A percentile compares a stretch with the other conserved stretches of the same genome.
phyloP scores from a whole-genome alignment of 306 rosid genomes.

The Vachellia collinsii region DNA sequence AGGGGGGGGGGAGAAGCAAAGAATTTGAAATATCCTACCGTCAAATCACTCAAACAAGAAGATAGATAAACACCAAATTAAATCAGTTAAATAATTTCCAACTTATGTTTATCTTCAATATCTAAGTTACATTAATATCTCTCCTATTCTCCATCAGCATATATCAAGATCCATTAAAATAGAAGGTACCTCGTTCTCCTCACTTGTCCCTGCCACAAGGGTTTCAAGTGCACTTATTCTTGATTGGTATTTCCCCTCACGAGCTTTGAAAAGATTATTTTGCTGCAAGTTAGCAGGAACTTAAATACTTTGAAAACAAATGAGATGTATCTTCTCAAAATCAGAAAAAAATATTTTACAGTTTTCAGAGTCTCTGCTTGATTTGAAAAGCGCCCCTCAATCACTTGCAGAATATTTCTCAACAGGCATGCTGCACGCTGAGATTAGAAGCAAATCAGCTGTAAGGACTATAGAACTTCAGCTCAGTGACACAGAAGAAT shows the following conservation, averaged over 20 bases:
- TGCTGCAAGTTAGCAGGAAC: slow-evolving; percentile 62
- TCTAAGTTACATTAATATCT: background rate
- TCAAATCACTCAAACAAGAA: background rate
- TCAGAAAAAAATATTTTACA: slow-evolving; percentile 47
- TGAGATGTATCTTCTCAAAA: slow-evolving; percentile 26
- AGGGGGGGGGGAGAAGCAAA: background rate
- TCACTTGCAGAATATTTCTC: slow-evolving; percentile 75
- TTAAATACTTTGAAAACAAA: slow-evolving; percentile 34
- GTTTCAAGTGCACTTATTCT: slow-evolving; percentile 80
- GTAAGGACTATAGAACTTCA: slow-evolving; percentile 17
- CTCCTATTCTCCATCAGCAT: background rate
- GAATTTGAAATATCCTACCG: background rate
- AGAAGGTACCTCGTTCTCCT: slow-evolving; percentile 75
- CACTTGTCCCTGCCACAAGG: slow-evolving; percentile 70
- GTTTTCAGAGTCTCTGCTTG: slow-evolving; percentile 73
- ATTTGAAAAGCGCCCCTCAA: slow-evolving; percentile 72
- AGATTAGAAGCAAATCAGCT: slow-evolving; percentile 41
- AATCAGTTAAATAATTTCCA: background rate
- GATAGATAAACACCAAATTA: background rate
- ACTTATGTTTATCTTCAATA: background rate
- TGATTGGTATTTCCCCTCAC: slow-evolving; percentile 80
- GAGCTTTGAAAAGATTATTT: slow-evolving; percentile 67
- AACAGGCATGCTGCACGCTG: slow-evolving; percentile 76
- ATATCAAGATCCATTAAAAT: slow-evolving; percentile 33
- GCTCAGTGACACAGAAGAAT: slow-evolving; percentile 8